Percentiles rank a stretch among this genome's conserved stretches.
Evolutionary conservation across 2,329 filamentous ascomycete species (phyloP).

Genomic region (Aspergillus brunneoviolaceus): DNA sequence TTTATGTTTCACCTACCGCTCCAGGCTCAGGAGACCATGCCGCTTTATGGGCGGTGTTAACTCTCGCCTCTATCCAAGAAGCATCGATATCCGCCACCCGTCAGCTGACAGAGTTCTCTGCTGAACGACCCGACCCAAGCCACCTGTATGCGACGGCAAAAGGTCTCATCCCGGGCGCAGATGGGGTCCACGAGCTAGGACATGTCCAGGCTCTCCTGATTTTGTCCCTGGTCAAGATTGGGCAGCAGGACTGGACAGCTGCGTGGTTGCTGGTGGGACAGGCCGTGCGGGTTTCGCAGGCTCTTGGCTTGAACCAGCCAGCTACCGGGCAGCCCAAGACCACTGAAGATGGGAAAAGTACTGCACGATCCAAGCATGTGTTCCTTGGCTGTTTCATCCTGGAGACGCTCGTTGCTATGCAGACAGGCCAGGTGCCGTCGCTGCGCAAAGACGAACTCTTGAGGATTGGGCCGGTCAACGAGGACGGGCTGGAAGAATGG

Average conservation of each 20-base stretch:
- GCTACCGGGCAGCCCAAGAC: conserved; percentile 53
- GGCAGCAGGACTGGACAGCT: conserved; percentile 53
- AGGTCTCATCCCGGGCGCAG: conserved; percentile 50
- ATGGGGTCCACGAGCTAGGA: conserved; percentile 47
- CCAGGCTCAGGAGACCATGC: conserved; percentile 51
- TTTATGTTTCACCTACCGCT: conserved; percentile 26
- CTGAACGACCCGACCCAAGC: conserved; percentile 19
- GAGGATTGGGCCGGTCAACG: conserved; percentile 53
- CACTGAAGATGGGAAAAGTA: conserved; percentile 32
- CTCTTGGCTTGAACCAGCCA: conserved; percentile 31
- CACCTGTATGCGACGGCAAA: conserved; percentile 48
- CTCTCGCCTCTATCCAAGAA: conserved; percentile 59
- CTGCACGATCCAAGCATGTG: conserved; percentile 43
- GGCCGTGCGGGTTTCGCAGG: conserved; percentile 55
- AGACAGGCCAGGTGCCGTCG: conserved; percentile 47
- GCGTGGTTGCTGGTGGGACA: conserved; percentile 66
- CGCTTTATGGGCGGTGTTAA: conserved; percentile 60
- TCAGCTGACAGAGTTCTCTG: conserved; percentile 16
- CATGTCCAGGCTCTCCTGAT: conserved; percentile 60
- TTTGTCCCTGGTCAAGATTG: conserved; percentile 63
- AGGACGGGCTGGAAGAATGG: conserved; percentile 73
- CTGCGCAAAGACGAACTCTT: conserved; percentile 52
- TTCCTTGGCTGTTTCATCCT: conserved; percentile 55
- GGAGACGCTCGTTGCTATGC: conserved; percentile 52
- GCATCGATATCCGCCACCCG: conserved; percentile 30